Base-by-base conservation (phyloP, 2,329 filamentous ascomycete genomes). In the Neopestalotiopsis sp. region DNA sequence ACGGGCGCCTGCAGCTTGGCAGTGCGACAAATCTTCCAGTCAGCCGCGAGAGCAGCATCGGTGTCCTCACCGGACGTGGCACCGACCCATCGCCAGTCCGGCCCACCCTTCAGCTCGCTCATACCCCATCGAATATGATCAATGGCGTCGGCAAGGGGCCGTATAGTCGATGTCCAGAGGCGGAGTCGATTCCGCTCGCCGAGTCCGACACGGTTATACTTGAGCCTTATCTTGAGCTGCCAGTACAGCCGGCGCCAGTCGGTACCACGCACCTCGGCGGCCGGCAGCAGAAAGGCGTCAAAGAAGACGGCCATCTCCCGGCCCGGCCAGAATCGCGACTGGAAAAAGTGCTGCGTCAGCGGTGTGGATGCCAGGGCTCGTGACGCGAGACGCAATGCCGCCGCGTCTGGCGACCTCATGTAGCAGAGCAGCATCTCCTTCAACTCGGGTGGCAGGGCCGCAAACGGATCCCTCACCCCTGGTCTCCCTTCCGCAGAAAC, bases 101-200 rank as follows among this genome's bases (percentile, higher is more conserved):
- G 63, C 3, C 64, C 61, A 2, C 74, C 74, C 42, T 60, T 68
- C 30, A 74, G 62, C 14, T 56, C 58, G 24, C 71, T 72, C 58
- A 72, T 49, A n/a, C 40, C 65, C 20, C 61, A 38, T 10, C 34
- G 28, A 32, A 76, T 60, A n/a, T 67, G 17, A 4, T 69, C 66
- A 42, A 74, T 70, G 20, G 74, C 73, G 4, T 67, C 57, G 0
- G 63, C 65, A 24, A 76, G 68, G 14, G 74, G 74, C 30, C 65
- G 56, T 0, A 75, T 61, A 2, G 74, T 75, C 70, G 74, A 69
- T 9, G 70, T 68, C 74, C 74, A 75, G 10, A 76, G 74, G 4
- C 74, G 70, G 34, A 72, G 65, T 12, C 74, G 68, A 59, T 76
- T 75, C 10, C 70, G 65, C 64, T 76, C 74, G 2, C 73, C 73